phyloP scores from a whole-genome alignment of 2,329 filamentous ascomycete genomes.

The Fusarium redolens region DNA sequence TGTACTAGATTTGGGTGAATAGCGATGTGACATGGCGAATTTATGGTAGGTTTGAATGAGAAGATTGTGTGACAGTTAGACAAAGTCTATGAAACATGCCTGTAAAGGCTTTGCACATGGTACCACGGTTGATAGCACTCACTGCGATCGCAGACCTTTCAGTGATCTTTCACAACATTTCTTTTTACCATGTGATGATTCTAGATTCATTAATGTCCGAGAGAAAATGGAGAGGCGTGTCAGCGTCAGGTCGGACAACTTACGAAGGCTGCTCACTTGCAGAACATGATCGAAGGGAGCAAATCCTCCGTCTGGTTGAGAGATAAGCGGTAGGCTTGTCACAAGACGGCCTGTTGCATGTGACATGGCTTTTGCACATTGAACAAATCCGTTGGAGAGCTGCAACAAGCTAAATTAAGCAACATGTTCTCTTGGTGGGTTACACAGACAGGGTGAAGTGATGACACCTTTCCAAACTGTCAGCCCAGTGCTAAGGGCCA shows the following conservation, averaged over 20 bases:
- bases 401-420: not conserved
- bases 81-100: not conserved
- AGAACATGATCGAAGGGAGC: not conserved
- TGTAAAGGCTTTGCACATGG: not conserved
- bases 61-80: not conserved
- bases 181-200: not conserved
- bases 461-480: too few relatives aligned
- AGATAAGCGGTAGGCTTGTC: not conserved
- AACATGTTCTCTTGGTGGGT: not conserved
- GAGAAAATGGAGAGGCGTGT: not conserved
- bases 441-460: not conserved
- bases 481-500: not conserved
- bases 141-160: not conserved
- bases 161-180: not conserved
- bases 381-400: too few relatives aligned
- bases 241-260: not conserved
- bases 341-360: not conserved
- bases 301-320: not conserved
- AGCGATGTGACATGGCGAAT: not conserved
- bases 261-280: not conserved
- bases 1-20: too few relatives aligned
- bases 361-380: not conserved
- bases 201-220: fast-evolving
- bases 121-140: not conserved
- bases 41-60: not conserved